Evolutionary conservation across 345 rosid genomes (phyloP), one percentile per base, ranked within the genome.

Genomic region (Triadica sebifera): DNA sequence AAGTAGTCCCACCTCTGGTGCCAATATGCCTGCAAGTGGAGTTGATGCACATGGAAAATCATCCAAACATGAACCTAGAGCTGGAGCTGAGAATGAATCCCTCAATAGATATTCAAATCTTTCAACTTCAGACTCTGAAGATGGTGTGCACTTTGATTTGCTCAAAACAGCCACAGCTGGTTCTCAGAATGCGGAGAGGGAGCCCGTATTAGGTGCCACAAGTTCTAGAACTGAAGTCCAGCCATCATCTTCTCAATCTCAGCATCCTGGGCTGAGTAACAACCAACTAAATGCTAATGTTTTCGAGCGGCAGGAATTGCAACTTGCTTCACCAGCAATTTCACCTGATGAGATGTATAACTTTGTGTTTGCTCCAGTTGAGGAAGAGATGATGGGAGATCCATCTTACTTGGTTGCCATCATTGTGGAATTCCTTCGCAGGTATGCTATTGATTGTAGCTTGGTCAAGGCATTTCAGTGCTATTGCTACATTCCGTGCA

Each of bases 321-420:
- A 90, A 69, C 86, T 91, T 72, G 72, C 85, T 41, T 89, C 98
- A 34, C 86, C 99, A 69, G 90, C 87, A 43, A 87, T 96, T 81
- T 91, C 99, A 77, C 95, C 98, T 22, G 93, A 91, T 85, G 99
- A 93, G 86, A 84, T 96, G 89, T 93, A 89, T 79, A 87, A 80
- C 80, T 87, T 83, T 77, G 90, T 96, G 71, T 96, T 96, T 86
- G 87, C 92, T 75, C 87, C 91, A 72, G 87, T 87, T 71, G 98
- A 91, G 82, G 98, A 91, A 78, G 90, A 84, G 86, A 86, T 93
- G 90, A 86, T 77, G 41, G 98, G 89, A 69, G 98, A 93, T 81
- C 87, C 95, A 38, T 91, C 92, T 15, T 96, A 96, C 88, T 82
- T 96, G 51, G 85, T 93, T 76, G 81, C 93, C 58, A 88, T 96